Evolutionary conservation across 495 filamentous ascomycete species (phyloP).

Genomic region (Pseudotulostoma volvatum): DNA sequence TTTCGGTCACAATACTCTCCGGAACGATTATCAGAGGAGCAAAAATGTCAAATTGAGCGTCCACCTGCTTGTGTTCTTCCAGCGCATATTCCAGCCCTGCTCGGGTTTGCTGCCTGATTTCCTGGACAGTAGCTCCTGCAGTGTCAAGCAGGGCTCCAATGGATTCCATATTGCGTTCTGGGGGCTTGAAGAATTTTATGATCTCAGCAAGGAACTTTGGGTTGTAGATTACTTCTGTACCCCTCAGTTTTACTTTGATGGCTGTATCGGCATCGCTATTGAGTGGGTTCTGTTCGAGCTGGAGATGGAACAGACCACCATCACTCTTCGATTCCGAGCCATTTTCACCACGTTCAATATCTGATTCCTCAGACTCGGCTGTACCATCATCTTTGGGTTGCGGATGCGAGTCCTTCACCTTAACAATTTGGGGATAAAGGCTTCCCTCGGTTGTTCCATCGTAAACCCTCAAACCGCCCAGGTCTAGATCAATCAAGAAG

Average conservation of each 20-base stretch:
- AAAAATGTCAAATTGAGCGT: conserved; percentile 88
- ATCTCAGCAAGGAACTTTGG: conserved; percentile 80
- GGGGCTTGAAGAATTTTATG: conserved; percentile 86
- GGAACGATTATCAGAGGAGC: conserved; percentile 93
- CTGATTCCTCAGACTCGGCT: conserved; percentile 37
- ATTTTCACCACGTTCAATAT: conserved; percentile 29
- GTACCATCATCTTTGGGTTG: conserved; percentile 20
- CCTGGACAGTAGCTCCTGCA: conserved; percentile 87
- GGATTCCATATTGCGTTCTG: conserved; percentile 94
- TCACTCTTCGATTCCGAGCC: conserved; percentile 41
- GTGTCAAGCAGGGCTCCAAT: conserved; percentile 87
- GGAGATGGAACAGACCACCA: conserved; percentile 73
- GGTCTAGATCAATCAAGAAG: conserved; percentile 68
- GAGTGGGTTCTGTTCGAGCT: conserved; percentile 87
- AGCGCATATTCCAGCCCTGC: conserved; percentile 91
- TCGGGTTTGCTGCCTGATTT: conserved; percentile 81
- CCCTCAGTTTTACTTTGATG: conserved; percentile 79
- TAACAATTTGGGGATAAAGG: conserved; percentile 83
- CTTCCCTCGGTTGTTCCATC: conserved; percentile 87
- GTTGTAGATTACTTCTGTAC: conserved; percentile 94
- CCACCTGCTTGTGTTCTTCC: conserved; percentile 93
- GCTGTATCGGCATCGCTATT: conserved; percentile 84
- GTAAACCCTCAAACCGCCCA: conserved; percentile 84
- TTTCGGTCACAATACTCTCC: conserved; percentile 68
- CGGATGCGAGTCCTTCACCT: conserved; percentile 70